Evolutionary conservation across 2,329 filamentous ascomycete genomes (phyloP).

Genomic region (Dothistroma pini): DNA sequence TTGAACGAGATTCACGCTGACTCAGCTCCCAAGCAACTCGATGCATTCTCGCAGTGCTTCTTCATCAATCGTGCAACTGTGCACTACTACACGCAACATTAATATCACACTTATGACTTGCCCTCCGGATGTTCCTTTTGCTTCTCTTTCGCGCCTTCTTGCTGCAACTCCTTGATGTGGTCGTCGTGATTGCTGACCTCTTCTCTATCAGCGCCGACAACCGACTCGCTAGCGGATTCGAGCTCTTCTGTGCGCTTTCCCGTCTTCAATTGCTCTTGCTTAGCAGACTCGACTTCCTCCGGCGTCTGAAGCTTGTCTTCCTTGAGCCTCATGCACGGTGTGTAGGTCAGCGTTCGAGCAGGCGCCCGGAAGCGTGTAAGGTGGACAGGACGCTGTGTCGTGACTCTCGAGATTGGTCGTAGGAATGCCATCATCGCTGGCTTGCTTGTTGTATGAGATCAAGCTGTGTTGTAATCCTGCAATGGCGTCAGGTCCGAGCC

Average conservation of each 20-base stretch:
- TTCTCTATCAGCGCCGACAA: conserved; percentile 43
- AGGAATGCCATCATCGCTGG: neutral
- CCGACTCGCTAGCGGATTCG: conserved; percentile 40
- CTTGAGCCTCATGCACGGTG: conserved; percentile 36
- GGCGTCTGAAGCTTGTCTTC: conserved; percentile 39
- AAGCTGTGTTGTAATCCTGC: neutral
- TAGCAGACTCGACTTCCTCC: conserved; percentile 41
- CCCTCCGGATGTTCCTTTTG: conserved; percentile 37
- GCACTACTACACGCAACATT: neutral
- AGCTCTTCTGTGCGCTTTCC: conserved; percentile 42
- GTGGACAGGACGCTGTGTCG: neutral
- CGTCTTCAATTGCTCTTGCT: conserved; percentile 45
- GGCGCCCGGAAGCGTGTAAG: neutral
- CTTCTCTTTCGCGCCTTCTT: conserved; percentile 41
- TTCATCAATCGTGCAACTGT: neutral
- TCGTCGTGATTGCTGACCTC: conserved; percentile 41
- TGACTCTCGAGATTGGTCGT: neutral
- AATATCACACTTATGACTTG: conserved; percentile 14
- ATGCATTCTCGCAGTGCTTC: neutral
- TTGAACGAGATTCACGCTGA: neutral
- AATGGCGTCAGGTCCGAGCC: neutral
- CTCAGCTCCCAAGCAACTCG: neutral
- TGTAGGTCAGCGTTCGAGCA: conserved; percentile 30
- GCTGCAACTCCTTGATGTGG: conserved; percentile 45
- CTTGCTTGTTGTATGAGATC: neutral